phyloP scores from a whole-genome alignment of 2,329 filamentous ascomycete genomes.

The Zymoseptoria brevis region DNA sequence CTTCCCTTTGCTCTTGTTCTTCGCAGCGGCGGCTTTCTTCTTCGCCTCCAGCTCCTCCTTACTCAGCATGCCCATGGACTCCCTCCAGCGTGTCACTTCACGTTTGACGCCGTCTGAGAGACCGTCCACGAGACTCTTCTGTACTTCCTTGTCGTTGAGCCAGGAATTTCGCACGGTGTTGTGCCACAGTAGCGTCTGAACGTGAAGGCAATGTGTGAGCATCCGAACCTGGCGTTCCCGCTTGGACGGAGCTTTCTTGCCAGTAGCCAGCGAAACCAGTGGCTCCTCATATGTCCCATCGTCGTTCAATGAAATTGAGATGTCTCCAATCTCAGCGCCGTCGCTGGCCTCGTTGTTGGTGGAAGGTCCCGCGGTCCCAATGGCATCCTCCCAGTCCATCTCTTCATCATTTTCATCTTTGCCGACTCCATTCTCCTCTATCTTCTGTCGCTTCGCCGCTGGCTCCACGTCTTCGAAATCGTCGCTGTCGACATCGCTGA shows the following conservation, averaged over 20 bases:
- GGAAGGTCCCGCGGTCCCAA: constrained; percentile 18
- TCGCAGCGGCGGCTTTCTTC: constrained; percentile 30
- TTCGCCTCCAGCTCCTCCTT: constrained; percentile 34
- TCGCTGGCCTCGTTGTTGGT: constrained; percentile 6
- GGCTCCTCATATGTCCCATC: constrained; percentile 33
- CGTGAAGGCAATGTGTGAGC: constrained; percentile 79
- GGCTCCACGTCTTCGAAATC: constrained; percentile 44
- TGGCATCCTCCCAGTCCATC: constrained; percentile 53
- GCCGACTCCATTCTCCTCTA: constrained; percentile 35
- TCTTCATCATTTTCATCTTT: constrained; percentile 55
- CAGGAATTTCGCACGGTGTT: constrained; percentile 80
- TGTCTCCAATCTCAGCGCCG: constrained; percentile 26
- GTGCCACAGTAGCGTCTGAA: constrained; percentile 80
- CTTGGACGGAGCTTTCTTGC: constrained; percentile 79
- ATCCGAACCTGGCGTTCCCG: constrained; percentile 70
- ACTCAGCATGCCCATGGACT: constrained; percentile 53
- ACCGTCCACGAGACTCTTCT: constrained; percentile 67
- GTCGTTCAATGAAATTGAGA: constrained; percentile 30
- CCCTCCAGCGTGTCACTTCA: constrained; percentile 66
- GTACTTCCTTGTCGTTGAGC: constrained; percentile 68
- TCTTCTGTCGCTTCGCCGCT: constrained; percentile 37
- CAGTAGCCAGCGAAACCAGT: constrained; percentile 34
- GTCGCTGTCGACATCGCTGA: constrained; percentile 39
- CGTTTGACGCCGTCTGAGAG: constrained; percentile 60
- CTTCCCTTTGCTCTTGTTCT: constrained; percentile 33